Conservation (phyloP, 2,329 filamentous ascomycete genomes). For the Trichoderma oligosporum region DNA sequence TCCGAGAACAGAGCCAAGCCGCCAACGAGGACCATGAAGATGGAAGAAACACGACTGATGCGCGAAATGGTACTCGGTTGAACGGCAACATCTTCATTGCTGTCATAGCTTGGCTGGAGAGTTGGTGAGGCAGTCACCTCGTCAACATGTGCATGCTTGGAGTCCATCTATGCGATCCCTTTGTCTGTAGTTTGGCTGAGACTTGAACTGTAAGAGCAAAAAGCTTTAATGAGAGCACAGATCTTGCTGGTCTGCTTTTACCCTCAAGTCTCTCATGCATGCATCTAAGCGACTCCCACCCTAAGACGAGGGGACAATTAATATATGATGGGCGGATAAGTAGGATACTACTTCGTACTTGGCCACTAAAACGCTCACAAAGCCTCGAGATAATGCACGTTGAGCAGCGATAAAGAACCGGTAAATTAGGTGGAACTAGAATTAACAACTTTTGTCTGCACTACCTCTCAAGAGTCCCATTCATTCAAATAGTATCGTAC, state of each 20-base stretch:
- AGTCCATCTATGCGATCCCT: background rate
- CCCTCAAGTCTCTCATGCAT: background rate
- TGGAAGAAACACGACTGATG: background rate
- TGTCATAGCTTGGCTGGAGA: background rate
- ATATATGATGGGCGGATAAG: background rate
- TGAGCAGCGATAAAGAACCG: background rate
- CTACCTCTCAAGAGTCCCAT: background rate
- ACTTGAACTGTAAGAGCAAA: background rate
- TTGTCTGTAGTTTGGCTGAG: background rate
- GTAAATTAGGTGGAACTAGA: background rate
- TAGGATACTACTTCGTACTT: background rate
- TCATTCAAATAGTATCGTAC: background rate
- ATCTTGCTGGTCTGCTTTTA: background rate
- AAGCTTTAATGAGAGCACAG: background rate
- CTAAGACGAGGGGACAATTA: background rate
- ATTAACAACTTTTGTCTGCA: background rate
- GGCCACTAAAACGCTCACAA: background rate
- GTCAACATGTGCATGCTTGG: background rate
- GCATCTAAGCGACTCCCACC: background rate
- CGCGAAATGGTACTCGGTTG: background rate
- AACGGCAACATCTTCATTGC: background rate
- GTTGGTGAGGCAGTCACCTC: background rate
- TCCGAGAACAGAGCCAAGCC: constrained; percentile 34
- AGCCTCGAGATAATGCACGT: background rate
- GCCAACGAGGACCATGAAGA: constrained; percentile 26